phyloP scores from a whole-genome alignment of 208 protist genomes.

The Polymyxa betae region DNA sequence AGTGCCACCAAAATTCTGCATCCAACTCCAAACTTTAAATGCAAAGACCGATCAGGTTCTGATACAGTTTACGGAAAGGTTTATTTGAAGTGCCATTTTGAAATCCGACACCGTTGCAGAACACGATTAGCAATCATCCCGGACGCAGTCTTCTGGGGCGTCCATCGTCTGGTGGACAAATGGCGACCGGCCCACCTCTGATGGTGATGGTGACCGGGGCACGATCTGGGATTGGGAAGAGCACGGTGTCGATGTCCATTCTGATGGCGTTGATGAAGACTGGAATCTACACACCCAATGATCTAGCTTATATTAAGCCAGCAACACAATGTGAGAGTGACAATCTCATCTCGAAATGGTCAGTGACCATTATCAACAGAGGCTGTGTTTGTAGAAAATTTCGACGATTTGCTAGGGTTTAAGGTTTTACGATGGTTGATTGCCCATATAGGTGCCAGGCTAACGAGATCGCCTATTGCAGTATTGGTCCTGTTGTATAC shows the following conservation, averaged over 20 bases:
- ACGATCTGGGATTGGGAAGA: not conserved
- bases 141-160: no score
- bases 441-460: not conserved
- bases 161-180: no score
- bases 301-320: conserved; percentile 42
- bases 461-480: conserved; percentile 3
- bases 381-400: not conserved
- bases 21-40: no score
- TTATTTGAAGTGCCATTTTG: no score
- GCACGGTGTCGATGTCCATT: not conserved
- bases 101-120: no score
- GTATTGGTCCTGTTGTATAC: conserved; percentile 27
- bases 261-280: not conserved
- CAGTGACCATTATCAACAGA: not conserved
- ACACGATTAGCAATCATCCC: no score
- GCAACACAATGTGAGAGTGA: conserved; percentile 7
- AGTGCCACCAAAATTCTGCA: no score
- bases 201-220: conserved; percentile 30
- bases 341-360: not conserved
- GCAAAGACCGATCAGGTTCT: no score
- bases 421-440: no score
- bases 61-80: no score
- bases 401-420: no score
- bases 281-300: not conserved
- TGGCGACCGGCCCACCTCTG: no score